These are phyloP conservation scores for Globisporangium paroecandrum DNA, from an alignment of 352 stramenopile genomes.

Conservation along the genomic window DNA sequence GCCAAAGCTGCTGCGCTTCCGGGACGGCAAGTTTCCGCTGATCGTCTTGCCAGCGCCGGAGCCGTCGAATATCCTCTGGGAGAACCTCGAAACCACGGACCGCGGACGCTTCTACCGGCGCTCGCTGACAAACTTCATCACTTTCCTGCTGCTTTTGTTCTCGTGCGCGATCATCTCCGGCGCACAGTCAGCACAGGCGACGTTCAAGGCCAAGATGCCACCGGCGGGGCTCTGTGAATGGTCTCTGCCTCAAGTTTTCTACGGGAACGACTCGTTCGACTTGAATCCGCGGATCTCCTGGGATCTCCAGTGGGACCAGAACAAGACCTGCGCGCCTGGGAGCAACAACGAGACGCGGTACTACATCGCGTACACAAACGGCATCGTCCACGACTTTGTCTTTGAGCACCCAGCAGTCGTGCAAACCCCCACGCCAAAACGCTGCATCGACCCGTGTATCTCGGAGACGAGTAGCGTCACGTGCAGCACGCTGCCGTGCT, in stretches of 20 bases:
- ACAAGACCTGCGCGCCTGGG: constrained; percentile 38
- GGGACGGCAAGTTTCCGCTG: constrained; percentile 40
- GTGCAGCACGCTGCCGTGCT: constrained; percentile 70
- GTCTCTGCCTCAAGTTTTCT: constrained; percentile 57
- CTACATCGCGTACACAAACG: constrained; percentile 64
- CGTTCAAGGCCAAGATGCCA: constrained; percentile 69
- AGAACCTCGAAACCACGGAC: constrained; percentile 78
- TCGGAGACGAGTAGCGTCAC: constrained; percentile 43
- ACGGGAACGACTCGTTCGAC: constrained; percentile 36
- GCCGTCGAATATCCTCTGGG: constrained; percentile 86
- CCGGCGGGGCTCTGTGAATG: constrained; percentile 53
- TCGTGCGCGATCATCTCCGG: constrained; percentile 73
- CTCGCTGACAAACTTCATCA: constrained; percentile 67
- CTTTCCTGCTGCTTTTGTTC: constrained; percentile 67
- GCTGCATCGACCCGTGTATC: constrained; percentile 60
- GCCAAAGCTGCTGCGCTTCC: constrained; percentile 57
- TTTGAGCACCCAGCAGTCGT: constrained; percentile 16
- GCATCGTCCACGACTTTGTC: constrained; percentile 42
- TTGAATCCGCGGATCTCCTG: constrained; percentile 25
- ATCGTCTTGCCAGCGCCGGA: constrained; percentile 58
- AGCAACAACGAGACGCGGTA: constrained; percentile 31
- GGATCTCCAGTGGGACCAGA: constrained; percentile 52
- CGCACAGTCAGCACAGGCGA: constrained; percentile 64
- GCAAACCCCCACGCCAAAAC: constrained; percentile 19
- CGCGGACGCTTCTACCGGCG: constrained; percentile 56